Percentiles rank a stretch among this genome's conserved stretches.
Conservation (phyloP, 1,139 yeast genomes). For the Torulaspora globosa region DNA sequence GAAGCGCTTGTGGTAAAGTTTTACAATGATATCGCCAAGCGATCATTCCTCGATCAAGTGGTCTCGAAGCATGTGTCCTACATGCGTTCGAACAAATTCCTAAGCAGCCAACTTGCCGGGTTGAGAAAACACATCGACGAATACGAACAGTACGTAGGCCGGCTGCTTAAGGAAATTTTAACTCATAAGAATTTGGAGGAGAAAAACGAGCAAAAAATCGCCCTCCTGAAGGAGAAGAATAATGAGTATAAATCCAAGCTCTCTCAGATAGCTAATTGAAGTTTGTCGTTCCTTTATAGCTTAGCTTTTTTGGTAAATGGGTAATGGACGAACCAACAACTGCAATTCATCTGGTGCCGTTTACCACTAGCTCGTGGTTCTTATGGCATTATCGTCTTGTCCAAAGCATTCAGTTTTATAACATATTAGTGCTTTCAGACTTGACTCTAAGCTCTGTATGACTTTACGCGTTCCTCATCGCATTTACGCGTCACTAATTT, state of each 20-base stretch:
- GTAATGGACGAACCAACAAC: background rate
- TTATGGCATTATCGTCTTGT: background rate
- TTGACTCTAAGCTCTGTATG: background rate
- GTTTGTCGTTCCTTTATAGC: background rate
- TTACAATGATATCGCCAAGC: conserved; percentile 24
- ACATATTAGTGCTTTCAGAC: background rate
- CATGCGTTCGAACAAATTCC: conserved; percentile 25
- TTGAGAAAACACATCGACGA: conserved; percentile 20
- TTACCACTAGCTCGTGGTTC: too few species aligned
- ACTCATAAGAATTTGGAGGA: conserved; percentile 5
- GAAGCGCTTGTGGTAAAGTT: conserved; percentile 18
- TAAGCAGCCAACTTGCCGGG: conserved; percentile 21
- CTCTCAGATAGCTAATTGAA: conserved; percentile 8
- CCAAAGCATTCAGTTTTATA: background rate
- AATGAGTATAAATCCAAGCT: conserved; percentile 6
- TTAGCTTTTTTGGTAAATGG: background rate
- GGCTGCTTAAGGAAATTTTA: conserved; percentile 10
- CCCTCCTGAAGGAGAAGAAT: conserved; percentile 3
- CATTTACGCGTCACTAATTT: background rate
- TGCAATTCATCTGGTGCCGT: background rate
- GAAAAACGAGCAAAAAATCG: conserved; percentile 7
- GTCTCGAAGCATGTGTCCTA: conserved; percentile 23
- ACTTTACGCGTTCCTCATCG: background rate
- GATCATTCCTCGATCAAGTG: conserved; percentile 23
- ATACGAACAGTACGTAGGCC: conserved; percentile 12